Conservation (phyloP, 495 filamentous ascomycete genomes). For the Penicillium arizonense region DNA sequence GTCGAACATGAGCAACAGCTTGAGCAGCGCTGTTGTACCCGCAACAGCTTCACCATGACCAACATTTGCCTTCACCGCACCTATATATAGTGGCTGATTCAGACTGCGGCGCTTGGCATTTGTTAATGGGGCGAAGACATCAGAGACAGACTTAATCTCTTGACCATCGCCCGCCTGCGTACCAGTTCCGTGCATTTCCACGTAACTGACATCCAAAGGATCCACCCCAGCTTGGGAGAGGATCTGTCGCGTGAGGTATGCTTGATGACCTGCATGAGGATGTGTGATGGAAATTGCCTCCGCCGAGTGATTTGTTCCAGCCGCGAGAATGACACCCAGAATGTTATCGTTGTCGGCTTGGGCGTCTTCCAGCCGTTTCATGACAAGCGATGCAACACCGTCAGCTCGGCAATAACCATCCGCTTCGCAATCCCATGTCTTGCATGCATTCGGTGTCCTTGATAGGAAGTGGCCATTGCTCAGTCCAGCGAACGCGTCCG, state of each 20-base stretch:
- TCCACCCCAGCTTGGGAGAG: slow-evolving; percentile 45
- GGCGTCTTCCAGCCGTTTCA: slow-evolving; percentile 50
- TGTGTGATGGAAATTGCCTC: slow-evolving; percentile 45
- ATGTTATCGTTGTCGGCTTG: slow-evolving; percentile 47
- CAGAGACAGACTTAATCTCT: slow-evolving; percentile 29
- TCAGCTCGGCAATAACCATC: slow-evolving; percentile 70
- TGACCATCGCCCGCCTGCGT: slow-evolving; percentile 40
- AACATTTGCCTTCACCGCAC: slow-evolving; percentile 39
- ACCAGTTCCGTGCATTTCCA: slow-evolving; percentile 51
- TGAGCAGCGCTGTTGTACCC: slow-evolving; percentile 31
- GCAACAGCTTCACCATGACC: slow-evolving; percentile 41
- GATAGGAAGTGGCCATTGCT: slow-evolving; percentile 69
- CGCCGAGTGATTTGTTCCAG: slow-evolving; percentile 43
- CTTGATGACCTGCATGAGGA: slow-evolving; percentile 51
- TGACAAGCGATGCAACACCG: slow-evolving; percentile 39
- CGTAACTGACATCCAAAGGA: slow-evolving; percentile 47
- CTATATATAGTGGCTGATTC: slow-evolving; percentile 20
- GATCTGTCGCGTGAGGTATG: slow-evolving; percentile 32
- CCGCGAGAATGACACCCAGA: slow-evolving; percentile 35
- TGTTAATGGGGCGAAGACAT: slow-evolving; percentile 22
- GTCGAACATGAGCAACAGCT: slow-evolving; percentile 32
- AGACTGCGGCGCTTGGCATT: slow-evolving; percentile 14
- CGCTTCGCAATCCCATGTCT: slow-evolving; percentile 65
- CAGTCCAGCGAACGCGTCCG: slow-evolving; percentile 68
- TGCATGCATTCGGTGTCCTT: slow-evolving; percentile 63